Conservation (phyloP, 805 yeast species). For the Kodamaea sagamina region DNA sequence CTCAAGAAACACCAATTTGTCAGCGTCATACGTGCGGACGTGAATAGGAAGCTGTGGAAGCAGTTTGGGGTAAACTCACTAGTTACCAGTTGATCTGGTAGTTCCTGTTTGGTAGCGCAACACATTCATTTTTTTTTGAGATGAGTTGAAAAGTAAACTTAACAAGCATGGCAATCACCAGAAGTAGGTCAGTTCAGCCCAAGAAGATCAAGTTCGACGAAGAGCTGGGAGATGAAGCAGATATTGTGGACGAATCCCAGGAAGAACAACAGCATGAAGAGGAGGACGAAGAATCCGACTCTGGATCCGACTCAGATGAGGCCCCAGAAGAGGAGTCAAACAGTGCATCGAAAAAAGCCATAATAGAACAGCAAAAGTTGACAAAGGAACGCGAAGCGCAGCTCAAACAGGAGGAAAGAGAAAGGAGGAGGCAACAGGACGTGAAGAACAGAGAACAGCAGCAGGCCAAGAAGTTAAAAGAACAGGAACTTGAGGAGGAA, state of each 20-base stretch:
- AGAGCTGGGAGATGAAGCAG: constrained; percentile 20
- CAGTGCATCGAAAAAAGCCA: constrained; percentile 26
- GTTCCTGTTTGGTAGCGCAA: not conserved
- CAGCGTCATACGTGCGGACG: constrained; percentile 25
- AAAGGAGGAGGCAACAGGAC: constrained; percentile 38
- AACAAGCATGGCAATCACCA: constrained; percentile 30
- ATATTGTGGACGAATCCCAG: constrained; percentile 1
- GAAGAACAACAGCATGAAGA: constrained; percentile 14
- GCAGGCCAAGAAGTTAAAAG: constrained; percentile 26
- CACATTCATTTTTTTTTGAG: constrained; percentile 10
- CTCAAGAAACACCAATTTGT: constrained; percentile 22
- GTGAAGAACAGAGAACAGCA: constrained; percentile 38
- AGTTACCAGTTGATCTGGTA: constrained; percentile 12
- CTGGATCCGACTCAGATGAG: constrained; percentile 30
- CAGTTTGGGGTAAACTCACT: constrained; percentile 38
- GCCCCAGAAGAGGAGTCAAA: constrained; percentile 50
- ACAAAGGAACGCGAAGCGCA: constrained; percentile 25
- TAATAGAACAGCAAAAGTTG: constrained; percentile 29
- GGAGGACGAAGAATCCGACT: constrained; percentile 19
- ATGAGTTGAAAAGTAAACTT: constrained; percentile 6
- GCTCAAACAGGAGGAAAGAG: constrained; percentile 30
- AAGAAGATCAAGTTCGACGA: constrained; percentile 37
- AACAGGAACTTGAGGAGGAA: constrained; percentile 17
- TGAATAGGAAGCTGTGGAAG: constrained; percentile 32
- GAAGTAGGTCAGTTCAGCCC: constrained; percentile 24